Evolutionary conservation across 2,329 filamentous ascomycete genomes (phyloP).

Genomic region (Lecanoromycetidae sp.): DNA sequence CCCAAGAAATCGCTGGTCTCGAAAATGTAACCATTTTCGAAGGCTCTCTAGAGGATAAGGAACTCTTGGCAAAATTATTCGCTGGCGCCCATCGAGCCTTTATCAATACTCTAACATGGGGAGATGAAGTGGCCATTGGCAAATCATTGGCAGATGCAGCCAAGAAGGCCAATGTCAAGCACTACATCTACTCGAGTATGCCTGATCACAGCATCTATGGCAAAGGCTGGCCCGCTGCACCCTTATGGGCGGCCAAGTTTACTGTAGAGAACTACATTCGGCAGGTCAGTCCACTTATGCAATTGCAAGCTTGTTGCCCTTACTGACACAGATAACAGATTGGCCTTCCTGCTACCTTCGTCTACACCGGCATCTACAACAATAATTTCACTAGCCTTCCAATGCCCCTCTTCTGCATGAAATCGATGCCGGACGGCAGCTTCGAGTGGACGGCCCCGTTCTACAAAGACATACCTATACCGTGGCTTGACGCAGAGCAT

Average conservation of each 20-base stretch:
- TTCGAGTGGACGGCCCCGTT: constrained; percentile 93
- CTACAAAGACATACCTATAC: constrained; percentile 74
- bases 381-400: constrained; percentile 94
- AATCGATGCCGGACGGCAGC: constrained; percentile 68
- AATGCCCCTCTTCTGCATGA: constrained; percentile 94
- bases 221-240: constrained; percentile 64
- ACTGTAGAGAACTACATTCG: constrained; percentile 84
- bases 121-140: constrained; percentile 83
- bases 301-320: background rate
- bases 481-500: constrained; percentile 93
- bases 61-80: constrained; percentile 67
- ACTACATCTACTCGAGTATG: constrained; percentile 87
- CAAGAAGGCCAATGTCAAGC: constrained; percentile 69
- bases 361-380: constrained; percentile 96
- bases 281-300: constrained; percentile 28
- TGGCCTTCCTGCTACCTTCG: constrained; percentile 74
- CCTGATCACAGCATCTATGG: constrained; percentile 80
- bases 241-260: constrained; percentile 86
- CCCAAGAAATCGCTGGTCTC: constrained; percentile 69
- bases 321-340: constrained; percentile 30
- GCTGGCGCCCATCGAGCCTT: constrained; percentile 77
- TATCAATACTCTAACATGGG: constrained; percentile 96
- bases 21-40: constrained; percentile 67
- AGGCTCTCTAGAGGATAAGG: constrained; percentile 57
- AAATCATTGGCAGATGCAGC: constrained; percentile 80